These are phyloP conservation scores for Macaranga tanarius DNA, from an alignment of 441 rosid genomes.

Conservation along the genomic window DNA sequence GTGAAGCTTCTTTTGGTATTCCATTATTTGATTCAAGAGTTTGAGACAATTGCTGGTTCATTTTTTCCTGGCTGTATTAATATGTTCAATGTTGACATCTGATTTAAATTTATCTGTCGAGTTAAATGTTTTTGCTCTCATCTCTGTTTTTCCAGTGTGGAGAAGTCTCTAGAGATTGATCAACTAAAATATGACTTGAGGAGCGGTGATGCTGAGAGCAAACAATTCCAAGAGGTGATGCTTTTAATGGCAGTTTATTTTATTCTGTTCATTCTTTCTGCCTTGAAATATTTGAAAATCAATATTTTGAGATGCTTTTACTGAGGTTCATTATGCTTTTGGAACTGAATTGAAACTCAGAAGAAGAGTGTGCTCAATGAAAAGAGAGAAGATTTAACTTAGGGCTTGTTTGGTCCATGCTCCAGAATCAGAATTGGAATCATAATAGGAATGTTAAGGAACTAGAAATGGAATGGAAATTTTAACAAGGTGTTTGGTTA, in stretches of 20 bases:
- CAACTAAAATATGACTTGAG: constrained; percentile 45
- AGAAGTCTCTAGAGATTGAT: constrained; percentile 55
- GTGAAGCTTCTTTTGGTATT: background rate
- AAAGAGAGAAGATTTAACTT: background rate
- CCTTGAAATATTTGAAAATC: constrained; percentile 36
- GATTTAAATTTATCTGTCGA: background rate
- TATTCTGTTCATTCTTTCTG: constrained; percentile 20
- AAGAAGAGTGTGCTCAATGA: constrained; percentile 37
- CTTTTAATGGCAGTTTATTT: background rate
- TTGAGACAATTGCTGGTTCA: background rate
- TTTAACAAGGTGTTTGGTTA: no score
- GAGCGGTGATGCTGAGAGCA: constrained; percentile 37
- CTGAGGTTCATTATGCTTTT: constrained; percentile 39
- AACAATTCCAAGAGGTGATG: constrained; percentile 50
- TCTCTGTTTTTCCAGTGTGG: constrained; percentile 39
- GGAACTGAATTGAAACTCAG: constrained; percentile 31
- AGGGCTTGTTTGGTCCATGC: no score
- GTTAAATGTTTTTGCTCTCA: background rate
- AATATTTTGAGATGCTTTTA: constrained; percentile 36
- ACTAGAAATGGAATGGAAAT: no score
- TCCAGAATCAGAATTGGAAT: no score
- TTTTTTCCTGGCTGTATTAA: background rate
- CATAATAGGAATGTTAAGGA: no score
- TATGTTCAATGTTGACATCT: constrained; percentile 4
- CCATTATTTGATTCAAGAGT: background rate